Percentiles rank a stretch among this genome's conserved stretches.
These are phyloP conservation scores for Mycena sp. DNA, from an alignment of 1,284 basidiomycete genomes.

Conservation along the genomic window DNA sequence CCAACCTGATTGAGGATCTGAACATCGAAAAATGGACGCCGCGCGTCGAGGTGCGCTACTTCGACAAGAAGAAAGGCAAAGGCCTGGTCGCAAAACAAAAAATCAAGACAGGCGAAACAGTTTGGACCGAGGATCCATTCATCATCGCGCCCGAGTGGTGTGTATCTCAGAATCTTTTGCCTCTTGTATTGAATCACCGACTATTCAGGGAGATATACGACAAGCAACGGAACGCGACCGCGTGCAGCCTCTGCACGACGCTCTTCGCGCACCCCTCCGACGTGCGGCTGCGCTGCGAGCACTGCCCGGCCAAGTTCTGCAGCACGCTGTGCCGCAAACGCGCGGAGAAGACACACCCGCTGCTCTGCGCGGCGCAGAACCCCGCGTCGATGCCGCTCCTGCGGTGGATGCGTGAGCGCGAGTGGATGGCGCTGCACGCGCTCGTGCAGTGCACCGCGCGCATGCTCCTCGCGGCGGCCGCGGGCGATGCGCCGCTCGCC, in stretches of 20 bases:
- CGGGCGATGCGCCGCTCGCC: conserved; percentile 52
- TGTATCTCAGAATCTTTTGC: conserved; percentile 29
- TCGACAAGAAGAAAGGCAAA: conserved; percentile 81
- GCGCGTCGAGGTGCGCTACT: conserved; percentile 76
- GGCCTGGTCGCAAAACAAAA: conserved; percentile 79
- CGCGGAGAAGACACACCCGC: conserved; percentile 68
- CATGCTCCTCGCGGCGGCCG: conserved; percentile 66
- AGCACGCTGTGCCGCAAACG: conserved; percentile 77
- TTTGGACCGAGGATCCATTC: conserved; percentile 88
- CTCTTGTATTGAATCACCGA: too few relatives aligned
- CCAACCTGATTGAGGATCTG: conserved; percentile 72
- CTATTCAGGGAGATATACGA: conserved; percentile 74
- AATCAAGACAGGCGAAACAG: conserved; percentile 74
- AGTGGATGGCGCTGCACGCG: conserved; percentile 84
- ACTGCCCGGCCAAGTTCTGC: conserved; percentile 79
- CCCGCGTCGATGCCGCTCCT: conserved; percentile 70
- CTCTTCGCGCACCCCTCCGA: conserved; percentile 57
- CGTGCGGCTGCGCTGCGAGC: conserved; percentile 61
- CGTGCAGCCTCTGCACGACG: conserved; percentile 76
- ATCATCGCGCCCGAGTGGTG: conserved; percentile 78
- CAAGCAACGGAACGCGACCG: conserved; percentile 61
- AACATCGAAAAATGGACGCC: conserved; percentile 68
- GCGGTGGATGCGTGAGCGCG: conserved; percentile 62
- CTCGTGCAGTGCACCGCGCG: conserved; percentile 72
- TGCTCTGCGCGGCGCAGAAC: conserved; percentile 82